Base-by-base conservation (phyloP, 2,329 filamentous ascomycete genomes). In the Fusarium protoensiforme region DNA sequence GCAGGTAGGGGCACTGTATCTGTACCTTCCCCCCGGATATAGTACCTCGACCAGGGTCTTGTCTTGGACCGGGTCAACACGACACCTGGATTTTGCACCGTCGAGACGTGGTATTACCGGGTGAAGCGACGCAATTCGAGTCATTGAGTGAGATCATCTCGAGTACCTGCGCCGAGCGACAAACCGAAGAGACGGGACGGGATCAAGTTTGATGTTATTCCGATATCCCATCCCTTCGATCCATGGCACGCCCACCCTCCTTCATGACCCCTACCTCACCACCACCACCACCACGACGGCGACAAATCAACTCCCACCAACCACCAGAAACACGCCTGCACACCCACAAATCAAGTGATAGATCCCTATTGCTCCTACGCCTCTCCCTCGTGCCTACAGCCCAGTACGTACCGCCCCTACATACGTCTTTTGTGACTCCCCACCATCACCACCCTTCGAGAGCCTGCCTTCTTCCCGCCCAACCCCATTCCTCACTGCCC, bases 291-390 rank as follows among this genome's bases (percentile, higher is more conserved):
- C 61, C 27, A 48, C 35, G 5, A 5, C 39, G n/a, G 31, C 43
- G 24, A n/a, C 9, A 13, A 43, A 59, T 31, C 38, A 69, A 18
- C 54, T 56, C 18, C 62, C 46, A 61, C 71, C 35, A 67, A 64
- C 54, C 65, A 41, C 46, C 46, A 53, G 41, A 39, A 20, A 39
- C 61, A 68, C 56, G 51, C 59, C 53, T 56, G 31, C 62, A 75
- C 72, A 75, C 72, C 68, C 72, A 70, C 60, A 53, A 61, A 51
- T 64, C 69, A 74, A 69, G 64, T 72, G 67, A 74, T 63, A 60
- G 65, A 29, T 70, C 48, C 46, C 38, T 65, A 54, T 48, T 72
- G 59, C 56, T 62, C 57, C 57, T 69, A 57, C 61, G 65, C 56
- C 58, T 58, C 63, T 53, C 60, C 63, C 72, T 64, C 63, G 69